Evolutionary conservation across 345 rosid species (phyloP), one percentile per base, ranked within the genome.

Genomic region (Hibiscus syriacus): DNA sequence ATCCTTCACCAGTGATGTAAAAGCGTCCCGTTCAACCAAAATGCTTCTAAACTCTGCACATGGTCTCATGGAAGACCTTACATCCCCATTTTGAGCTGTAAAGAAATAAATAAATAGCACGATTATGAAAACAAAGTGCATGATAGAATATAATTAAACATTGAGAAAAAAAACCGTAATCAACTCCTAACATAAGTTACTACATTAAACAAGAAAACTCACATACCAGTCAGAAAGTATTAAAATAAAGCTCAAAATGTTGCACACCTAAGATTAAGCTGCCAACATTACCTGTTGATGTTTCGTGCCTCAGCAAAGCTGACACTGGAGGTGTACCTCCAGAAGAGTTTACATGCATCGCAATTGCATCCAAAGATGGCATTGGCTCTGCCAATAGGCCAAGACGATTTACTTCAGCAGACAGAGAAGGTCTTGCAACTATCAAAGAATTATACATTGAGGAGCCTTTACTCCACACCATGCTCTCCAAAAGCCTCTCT

Each of bases 381-480:
- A 88, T 88, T 23, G 96, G 96, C 71, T 87, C 96, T 25, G 92
- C 91, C 72, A 91, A 75, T 46, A 91, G 76, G 68, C 87, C 87
- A 8, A 85, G 85, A 61, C 78, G 84, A 74, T 75, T 84, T 67
- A 94, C 89, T 60, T 91, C 98, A 19, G 75, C 65, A 13, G 89
- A 79, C 43, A 85, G 85, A 12, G 81, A 48, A 30, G 98, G 87
- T 72, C 85, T 86, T 61, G 99, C 99, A 74, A 91, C 92, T 29
- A 82, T 79, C 85, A 94, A 79, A 46, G 98, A 94, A 73, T 94
- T 94, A 83, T 88, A 94, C 97, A 91, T 84, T 45, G 99, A 91
- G 43, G 97, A 94, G 61, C 96, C 97, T 76, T 85, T 94, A 74
- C 89, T 96, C 99, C 98, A 94, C 19, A 91, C 99, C 99, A 94